A percentile compares a stretch with the other conserved stretches of the same genome.
Evolutionary conservation across 768 basidiomycete genomes (phyloP).

Genomic region (Tulasnella sp.): DNA sequence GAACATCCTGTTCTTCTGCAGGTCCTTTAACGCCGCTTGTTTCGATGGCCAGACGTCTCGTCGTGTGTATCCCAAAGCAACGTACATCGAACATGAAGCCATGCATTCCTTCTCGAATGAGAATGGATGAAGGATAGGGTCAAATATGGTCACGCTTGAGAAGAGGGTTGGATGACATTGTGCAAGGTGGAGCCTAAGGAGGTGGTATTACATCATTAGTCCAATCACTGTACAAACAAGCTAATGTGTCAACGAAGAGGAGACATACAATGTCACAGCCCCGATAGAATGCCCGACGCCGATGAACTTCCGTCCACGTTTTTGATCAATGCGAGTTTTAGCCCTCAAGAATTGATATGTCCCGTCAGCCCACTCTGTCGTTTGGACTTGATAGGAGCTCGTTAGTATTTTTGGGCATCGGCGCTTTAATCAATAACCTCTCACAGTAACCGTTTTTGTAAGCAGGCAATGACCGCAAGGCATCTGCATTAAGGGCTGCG

Average conservation of each 20-base stretch:
- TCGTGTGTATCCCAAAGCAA: not conserved
- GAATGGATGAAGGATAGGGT: not conserved
- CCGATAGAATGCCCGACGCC: not conserved
- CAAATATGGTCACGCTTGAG: not conserved
- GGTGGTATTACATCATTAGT: too few species aligned
- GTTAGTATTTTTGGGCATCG: not conserved
- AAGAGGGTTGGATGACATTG: not conserved
- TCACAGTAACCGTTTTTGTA: too few species aligned
- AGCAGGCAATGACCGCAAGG: not conserved
- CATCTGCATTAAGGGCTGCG: not conserved
- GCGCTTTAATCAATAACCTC: not conserved
- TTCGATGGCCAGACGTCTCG: constrained; percentile 4
- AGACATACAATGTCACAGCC: not conserved
- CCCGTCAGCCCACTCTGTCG: not conserved
- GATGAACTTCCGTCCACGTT: not conserved
- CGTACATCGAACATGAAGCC: not conserved
- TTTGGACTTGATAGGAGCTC: not conserved
- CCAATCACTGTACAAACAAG: too few species aligned
- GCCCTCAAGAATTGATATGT: not conserved
- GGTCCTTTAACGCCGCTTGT: not conserved
- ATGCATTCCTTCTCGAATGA: not conserved
- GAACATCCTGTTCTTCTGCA: not conserved
- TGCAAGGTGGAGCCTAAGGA: not conserved
- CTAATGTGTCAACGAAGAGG: too few species aligned
- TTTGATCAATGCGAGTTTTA: too few species aligned